A percentile compares a stretch with the other conserved stretches of the same genome.
These are phyloP conservation scores for Fagopyrum esculentum DNA, from an alignment of 148 eudicot species.

Conservation along the genomic window DNA sequence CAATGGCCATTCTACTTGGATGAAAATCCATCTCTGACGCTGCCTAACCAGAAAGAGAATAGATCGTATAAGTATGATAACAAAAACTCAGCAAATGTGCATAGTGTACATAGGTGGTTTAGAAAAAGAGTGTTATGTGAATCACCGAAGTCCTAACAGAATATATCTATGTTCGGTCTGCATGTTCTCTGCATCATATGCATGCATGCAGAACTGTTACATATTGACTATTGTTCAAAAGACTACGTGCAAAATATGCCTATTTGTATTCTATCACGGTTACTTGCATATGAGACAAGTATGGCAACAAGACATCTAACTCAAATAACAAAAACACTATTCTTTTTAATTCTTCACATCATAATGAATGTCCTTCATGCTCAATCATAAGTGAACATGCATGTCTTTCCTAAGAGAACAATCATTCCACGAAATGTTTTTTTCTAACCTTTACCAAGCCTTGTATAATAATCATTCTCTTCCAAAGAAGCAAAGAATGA, in stretches of 20 bases:
- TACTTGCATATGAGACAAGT: not conserved
- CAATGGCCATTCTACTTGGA: too few relatives aligned
- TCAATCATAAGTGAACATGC: not conserved
- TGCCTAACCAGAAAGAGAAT: too few relatives aligned
- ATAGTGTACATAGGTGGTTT: not conserved
- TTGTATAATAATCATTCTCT: not conserved
- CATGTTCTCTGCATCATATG: not conserved
- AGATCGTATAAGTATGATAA: conserved; percentile 7
- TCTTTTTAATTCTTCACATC: not conserved
- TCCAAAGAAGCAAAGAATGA: not conserved
- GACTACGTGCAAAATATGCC: not conserved
- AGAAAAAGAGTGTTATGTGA: not conserved
- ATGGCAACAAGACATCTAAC: not conserved
- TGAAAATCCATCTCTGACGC: too few relatives aligned
- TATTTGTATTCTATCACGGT: not conserved
- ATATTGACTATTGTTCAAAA: not conserved
- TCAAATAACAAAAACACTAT: not conserved
- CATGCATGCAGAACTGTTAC: not conserved
- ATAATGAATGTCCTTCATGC: not conserved
- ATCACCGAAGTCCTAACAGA: not conserved
- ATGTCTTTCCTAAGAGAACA: not conserved
- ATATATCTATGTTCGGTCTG: not conserved
- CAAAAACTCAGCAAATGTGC: not conserved
- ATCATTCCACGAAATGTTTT: not conserved
- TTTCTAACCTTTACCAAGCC: not conserved